Conservation (phyloP, 331 rosid genomes). For the Phaseolus coccineus region DNA sequence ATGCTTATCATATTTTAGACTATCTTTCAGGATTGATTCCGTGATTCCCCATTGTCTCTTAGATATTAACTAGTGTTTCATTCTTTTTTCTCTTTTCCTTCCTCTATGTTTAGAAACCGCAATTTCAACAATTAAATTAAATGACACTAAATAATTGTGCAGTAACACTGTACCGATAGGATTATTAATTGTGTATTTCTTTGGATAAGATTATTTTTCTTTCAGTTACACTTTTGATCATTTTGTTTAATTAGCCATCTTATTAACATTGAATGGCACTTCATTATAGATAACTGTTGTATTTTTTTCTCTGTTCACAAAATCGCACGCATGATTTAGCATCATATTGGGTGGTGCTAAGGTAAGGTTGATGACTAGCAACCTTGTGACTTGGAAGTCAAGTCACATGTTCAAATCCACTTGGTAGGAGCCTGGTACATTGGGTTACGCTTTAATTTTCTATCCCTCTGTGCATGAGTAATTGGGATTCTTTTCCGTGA, state of each 20-base stretch:
- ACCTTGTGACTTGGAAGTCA: not conserved
- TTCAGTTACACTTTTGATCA: not conserved
- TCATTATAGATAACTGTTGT: not conserved
- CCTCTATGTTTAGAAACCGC: not conserved
- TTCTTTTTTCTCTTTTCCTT: not conserved
- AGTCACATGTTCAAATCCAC: not conserved
- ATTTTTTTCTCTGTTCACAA: not conserved
- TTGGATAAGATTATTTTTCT: not conserved
- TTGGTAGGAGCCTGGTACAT: not conserved
- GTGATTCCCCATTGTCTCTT: not conserved
- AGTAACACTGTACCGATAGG: no score
- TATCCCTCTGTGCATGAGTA: constrained; percentile 24
- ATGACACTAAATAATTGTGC: no score
- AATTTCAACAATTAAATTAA: no score
- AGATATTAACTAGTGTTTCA: not conserved
- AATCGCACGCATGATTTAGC: not conserved
- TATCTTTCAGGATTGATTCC: not conserved
- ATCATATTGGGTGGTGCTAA: not conserved
- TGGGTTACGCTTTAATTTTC: not conserved
- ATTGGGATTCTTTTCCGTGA: not conserved
- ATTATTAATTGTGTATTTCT: no score
- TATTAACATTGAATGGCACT: not conserved
- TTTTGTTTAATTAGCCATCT: constrained; percentile 9
- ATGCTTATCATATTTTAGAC: not conserved
- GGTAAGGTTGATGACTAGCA: not conserved